Percentiles rank a stretch among this genome's conserved stretches.
Evolutionary conservation across 108 stramenopile genomes (phyloP).

Genomic region (Seminavis robusta): DNA sequence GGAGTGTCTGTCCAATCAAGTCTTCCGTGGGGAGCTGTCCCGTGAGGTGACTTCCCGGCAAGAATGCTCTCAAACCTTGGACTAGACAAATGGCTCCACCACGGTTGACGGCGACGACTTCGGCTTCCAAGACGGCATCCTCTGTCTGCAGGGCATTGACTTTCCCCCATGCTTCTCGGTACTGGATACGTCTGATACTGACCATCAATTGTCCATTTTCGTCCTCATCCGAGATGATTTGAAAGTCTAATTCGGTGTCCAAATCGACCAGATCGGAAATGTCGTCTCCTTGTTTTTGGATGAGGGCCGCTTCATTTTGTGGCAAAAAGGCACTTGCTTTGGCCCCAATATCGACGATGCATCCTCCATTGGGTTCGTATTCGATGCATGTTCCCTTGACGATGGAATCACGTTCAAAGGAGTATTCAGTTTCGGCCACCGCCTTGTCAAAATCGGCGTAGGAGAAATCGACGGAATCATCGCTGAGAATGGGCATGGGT

Average conservation of each 20-base stretch:
- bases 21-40: conserved; percentile 87
- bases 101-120: conserved; percentile 88
- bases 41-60: conserved; percentile 93
- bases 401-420: conserved; percentile 81
- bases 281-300: conserved; percentile 40
- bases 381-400: conserved; percentile 78
- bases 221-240: conserved; percentile 94
- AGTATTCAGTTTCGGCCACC: conserved; percentile 69
- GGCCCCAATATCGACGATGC: conserved; percentile 90
- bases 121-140: conserved; percentile 88
- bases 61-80: conserved; percentile 90
- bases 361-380: conserved; percentile 60
- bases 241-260: conserved; percentile 77
- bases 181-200: conserved; percentile 86
- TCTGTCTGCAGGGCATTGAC: conserved; percentile 62
- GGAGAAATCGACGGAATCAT: conserved; percentile 58
- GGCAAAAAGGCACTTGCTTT: conserved; percentile 94
- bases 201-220: conserved; percentile 91
- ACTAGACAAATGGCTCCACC: conserved; percentile 95
- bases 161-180: conserved; percentile 88
- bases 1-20: conserved; percentile 76
- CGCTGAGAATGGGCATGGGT: conserved; percentile 23
- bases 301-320: conserved; percentile 68
- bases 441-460: conserved; percentile 77
- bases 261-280: conserved; percentile 74